Conservation (phyloP, 2,329 filamentous ascomycete genomes). For the Aspergillus fructus region DNA sequence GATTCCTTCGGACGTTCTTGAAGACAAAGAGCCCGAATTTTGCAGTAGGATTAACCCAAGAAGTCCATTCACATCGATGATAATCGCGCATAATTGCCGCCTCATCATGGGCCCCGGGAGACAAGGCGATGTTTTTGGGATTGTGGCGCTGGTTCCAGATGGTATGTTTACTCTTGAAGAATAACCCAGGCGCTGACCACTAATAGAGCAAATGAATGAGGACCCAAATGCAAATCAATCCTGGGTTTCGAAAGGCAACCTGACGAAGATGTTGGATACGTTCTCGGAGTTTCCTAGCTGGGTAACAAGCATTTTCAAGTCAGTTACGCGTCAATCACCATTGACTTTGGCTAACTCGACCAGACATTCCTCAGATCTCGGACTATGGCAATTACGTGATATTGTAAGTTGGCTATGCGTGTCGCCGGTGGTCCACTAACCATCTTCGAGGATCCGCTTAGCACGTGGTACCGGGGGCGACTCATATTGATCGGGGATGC, state of each 20-base stretch:
- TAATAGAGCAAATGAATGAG: conserved; percentile 3
- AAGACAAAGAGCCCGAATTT: conserved; percentile 17
- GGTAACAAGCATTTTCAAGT: conserved; percentile 9
- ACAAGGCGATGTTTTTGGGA: conserved; percentile 41
- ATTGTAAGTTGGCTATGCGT: conserved; percentile 13
- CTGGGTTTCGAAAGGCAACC: conserved; percentile 8
- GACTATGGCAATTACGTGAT: conserved; percentile 12
- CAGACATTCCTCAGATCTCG: conserved; percentile 18
- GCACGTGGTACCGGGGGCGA: conserved; percentile 14
- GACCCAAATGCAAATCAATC: not conserved
- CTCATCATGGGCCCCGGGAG: conserved; percentile 50
- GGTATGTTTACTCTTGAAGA: not conserved
- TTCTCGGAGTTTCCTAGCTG: conserved; percentile 11
- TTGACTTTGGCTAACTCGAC: not conserved
- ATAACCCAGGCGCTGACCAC: not conserved
- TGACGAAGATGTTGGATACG: conserved; percentile 10
- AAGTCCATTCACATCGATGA: conserved; percentile 47
- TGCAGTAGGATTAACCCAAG: conserved; percentile 37
- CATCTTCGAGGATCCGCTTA: conserved; percentile 21
- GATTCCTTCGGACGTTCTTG: not conserved
- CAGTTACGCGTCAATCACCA: not conserved
- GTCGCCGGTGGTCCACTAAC: not conserved
- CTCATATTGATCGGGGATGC: conserved; percentile 38
- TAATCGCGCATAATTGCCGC: conserved; percentile 43
- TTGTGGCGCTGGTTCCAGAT: conserved; percentile 48